phyloP scores from a whole-genome alignment of 2,329 filamentous ascomycete species.

The Exophiala lecanii-corni region DNA sequence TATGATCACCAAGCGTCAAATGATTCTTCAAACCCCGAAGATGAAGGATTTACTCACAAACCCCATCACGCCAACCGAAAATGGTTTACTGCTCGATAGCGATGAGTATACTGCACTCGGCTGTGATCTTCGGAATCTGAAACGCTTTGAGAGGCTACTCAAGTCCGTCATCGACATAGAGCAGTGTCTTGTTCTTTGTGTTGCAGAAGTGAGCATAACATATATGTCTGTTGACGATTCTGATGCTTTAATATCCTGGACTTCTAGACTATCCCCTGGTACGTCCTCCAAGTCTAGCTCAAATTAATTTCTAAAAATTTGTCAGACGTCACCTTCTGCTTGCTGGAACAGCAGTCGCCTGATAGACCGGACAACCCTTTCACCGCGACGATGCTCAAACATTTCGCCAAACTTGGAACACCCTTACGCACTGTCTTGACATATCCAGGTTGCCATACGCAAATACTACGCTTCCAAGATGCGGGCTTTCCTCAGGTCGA shows the following conservation, averaged over 20 bases:
- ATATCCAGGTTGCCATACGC: slow-evolving; percentile 64
- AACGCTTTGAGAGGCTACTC: slow-evolving; percentile 56
- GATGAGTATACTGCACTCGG: slow-evolving; percentile 25
- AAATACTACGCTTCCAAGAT: slow-evolving; percentile 61
- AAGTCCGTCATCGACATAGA: slow-evolving; percentile 54
- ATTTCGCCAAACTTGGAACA: slow-evolving; percentile 26
- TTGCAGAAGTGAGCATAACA: slow-evolving; percentile 85
- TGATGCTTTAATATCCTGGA: slow-evolving; percentile 73
- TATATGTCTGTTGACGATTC: slow-evolving; percentile 76
- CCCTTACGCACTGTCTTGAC: slow-evolving; percentile 42
- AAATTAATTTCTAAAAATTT: slow-evolving; percentile 12
- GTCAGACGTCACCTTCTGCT: slow-evolving; percentile 67
- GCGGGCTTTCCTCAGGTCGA: slow-evolving; percentile 64
- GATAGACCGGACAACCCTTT: slow-evolving; percentile 76
- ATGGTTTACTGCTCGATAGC: slow-evolving; percentile 21
- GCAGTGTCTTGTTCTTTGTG: slow-evolving; percentile 65
- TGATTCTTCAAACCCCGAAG: slow-evolving; percentile 24
- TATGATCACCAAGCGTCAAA: slow-evolving; percentile 26
- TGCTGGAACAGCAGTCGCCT: slow-evolving; percentile 82
- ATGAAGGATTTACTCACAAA: slow-evolving; percentile 23
- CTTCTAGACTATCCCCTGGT: slow-evolving; percentile 66
- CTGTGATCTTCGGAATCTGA: slow-evolving; percentile 57
- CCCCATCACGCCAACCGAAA: slow-evolving; percentile 2
- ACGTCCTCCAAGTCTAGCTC: slow-evolving; percentile 26
- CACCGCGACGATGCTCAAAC: slow-evolving; percentile 36